These are phyloP conservation scores for Allodekkera sacchari DNA, from an alignment of 805 yeast species.

Conservation along the genomic window DNA sequence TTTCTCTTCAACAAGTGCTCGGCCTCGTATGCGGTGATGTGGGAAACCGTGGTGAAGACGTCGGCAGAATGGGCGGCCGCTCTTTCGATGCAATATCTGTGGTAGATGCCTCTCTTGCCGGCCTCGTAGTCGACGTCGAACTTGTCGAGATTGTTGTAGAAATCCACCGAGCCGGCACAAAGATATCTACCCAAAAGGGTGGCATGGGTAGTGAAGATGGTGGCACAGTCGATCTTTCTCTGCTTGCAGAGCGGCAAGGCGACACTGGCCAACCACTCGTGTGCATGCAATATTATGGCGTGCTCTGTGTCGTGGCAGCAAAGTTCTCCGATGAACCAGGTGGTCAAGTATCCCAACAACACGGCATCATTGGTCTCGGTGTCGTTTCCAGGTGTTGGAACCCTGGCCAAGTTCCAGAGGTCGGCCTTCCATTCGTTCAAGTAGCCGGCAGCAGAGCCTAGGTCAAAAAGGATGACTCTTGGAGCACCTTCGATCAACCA, in stretches of 20 bases:
- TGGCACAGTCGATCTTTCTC: slow-evolving; percentile 86
- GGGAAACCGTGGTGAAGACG: slow-evolving; percentile 95
- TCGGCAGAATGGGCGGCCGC: slow-evolving; percentile 95
- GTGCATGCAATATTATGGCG: slow-evolving; percentile 91
- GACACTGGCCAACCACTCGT: slow-evolving; percentile 98
- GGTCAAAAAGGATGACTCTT: slow-evolving; percentile 79
- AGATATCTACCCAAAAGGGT: slow-evolving; percentile 89
- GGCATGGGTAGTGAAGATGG: slow-evolving; percentile 96
- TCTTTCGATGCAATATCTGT: slow-evolving; percentile 92
- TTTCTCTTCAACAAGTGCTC: slow-evolving; percentile 90
- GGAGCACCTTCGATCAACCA: slow-evolving; percentile 99
- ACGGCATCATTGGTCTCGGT: slow-evolving; percentile 88
- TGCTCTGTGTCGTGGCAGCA: slow-evolving; percentile 75
- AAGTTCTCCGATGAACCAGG: slow-evolving; percentile 95
- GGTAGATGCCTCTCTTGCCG: slow-evolving; percentile 95
- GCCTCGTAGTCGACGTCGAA: slow-evolving; percentile 98
- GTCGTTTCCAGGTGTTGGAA: slow-evolving; percentile 89
- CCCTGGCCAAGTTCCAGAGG: slow-evolving; percentile 83
- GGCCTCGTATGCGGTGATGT: slow-evolving; percentile 92
- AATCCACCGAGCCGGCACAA: slow-evolving; percentile 95
- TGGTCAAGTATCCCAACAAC: slow-evolving; percentile 83
- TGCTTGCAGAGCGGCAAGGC: slow-evolving; percentile 89
- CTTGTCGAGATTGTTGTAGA: slow-evolving; percentile 77
- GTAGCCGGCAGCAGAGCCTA: slow-evolving; percentile 59
- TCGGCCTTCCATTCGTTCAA: slow-evolving; percentile 93